Evolutionary conservation across 2,329 filamentous ascomycete species (phyloP).

Genomic region (Metarhizium album): DNA sequence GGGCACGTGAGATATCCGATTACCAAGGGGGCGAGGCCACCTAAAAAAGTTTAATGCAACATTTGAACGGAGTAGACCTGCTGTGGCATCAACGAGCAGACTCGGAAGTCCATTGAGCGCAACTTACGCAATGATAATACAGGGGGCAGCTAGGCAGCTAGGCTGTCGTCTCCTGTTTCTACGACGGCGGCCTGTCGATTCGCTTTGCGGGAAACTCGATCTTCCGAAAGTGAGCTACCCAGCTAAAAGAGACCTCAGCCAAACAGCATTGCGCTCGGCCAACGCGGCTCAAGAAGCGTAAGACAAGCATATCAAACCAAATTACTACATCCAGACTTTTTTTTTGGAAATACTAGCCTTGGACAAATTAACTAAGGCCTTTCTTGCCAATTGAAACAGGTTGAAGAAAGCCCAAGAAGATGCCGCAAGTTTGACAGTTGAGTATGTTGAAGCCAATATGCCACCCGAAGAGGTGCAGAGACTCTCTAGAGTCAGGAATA

Average conservation of each 20-base stretch:
- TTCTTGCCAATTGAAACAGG: conserved; percentile 11
- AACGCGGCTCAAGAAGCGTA: conserved; percentile 33
- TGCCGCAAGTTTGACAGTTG: conserved; percentile 39
- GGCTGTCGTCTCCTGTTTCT: conserved; percentile 25
- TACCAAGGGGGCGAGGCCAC: not conserved
- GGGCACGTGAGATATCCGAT: not conserved
- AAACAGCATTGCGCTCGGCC: conserved; percentile 17
- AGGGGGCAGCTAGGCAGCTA: conserved; percentile 29
- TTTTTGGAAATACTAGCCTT: not conserved
- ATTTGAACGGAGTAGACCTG: not conserved
- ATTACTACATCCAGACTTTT: not conserved
- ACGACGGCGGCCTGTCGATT: conserved; percentile 4
- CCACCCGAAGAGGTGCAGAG: conserved; percentile 67
- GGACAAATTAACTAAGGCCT: not conserved
- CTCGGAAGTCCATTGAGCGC: not conserved
- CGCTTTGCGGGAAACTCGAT: conserved; percentile 11
- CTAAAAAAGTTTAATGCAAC: conserved; percentile 16
- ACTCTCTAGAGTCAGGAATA: conserved; percentile 79
- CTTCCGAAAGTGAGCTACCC: not conserved
- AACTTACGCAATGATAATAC: conserved; percentile 27
- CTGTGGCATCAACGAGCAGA: not conserved
- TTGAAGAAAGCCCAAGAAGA: conserved; percentile 45
- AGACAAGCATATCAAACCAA: conserved; percentile 7
- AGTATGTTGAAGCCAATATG: conserved; percentile 66
- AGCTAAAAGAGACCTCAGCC: conserved; percentile 18